Evolutionary conservation across 768 basidiomycete genomes (phyloP).

Genomic region (Hemileccinum rubropunctum): DNA sequence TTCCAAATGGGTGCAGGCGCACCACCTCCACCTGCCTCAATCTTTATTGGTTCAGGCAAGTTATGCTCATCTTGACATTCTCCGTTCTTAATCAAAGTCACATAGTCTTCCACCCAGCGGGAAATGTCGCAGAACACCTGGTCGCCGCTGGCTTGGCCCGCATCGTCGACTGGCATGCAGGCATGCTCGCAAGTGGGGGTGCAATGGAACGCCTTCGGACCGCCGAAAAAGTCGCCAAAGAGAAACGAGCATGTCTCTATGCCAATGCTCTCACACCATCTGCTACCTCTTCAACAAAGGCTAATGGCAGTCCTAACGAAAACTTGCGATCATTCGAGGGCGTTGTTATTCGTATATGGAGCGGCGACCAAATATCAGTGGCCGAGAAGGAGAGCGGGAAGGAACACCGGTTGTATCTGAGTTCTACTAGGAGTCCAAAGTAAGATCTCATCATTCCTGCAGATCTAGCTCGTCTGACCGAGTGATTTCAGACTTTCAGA

Average conservation of each 20-base stretch:
- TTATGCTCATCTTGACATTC: conserved; percentile 5
- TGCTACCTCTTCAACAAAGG: conserved; percentile 37
- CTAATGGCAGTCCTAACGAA: conserved; percentile 46
- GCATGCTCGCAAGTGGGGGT: conserved; percentile 80
- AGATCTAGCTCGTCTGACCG: conserved; percentile 1
- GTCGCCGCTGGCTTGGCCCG: conserved; percentile 83
- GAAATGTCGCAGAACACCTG: conserved; percentile 91
- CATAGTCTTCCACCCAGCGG: conserved; percentile 83
- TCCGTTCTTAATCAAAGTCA: background rate
- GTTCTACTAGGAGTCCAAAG: conserved; percentile 86
- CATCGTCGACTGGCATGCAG: conserved; percentile 97
- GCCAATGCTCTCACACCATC: conserved; percentile 48
- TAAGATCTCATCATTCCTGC: conserved; percentile 31
- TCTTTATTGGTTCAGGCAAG: conserved; percentile 86
- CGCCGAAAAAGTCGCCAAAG: conserved; percentile 79
- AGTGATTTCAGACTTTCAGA: conserved; percentile 63
- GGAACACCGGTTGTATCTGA: conserved; percentile 83
- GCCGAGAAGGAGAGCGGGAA: conserved; percentile 66
- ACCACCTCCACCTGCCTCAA: conserved; percentile 66
- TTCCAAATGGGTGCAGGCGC: conserved; percentile 61
- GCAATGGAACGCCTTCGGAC: conserved; percentile 86
- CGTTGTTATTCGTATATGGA: conserved; percentile 85
- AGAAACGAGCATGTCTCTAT: conserved; percentile 69
- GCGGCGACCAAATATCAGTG: conserved; percentile 86
- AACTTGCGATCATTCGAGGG: conserved; percentile 66